phyloP scores from a whole-genome alignment of 768 basidiomycete species.

The Lactifluus subvellereus region DNA sequence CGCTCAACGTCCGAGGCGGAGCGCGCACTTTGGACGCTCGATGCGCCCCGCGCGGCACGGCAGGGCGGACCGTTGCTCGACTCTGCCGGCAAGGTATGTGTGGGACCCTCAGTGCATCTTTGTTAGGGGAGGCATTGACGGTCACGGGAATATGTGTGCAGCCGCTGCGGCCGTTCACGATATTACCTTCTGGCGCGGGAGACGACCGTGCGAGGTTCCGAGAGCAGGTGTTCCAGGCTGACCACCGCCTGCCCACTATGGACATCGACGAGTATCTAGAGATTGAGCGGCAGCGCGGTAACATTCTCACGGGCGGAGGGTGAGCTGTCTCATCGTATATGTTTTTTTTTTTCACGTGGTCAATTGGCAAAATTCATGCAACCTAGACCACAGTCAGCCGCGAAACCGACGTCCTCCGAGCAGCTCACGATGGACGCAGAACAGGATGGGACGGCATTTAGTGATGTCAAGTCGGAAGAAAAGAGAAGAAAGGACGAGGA shows the following conservation, averaged over 20 bases:
- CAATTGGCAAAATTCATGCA: neutral
- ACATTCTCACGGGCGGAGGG: conserved; percentile 86
- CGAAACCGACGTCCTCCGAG: conserved; percentile 66
- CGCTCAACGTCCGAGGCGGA: conserved; percentile 35
- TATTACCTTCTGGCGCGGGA: conserved; percentile 62
- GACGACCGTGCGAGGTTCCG: conserved; percentile 67
- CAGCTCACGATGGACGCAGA: conserved; percentile 75
- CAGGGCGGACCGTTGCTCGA: conserved; percentile 59
- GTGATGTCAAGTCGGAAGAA: conserved; percentile 64
- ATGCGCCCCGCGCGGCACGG: conserved; percentile 37
- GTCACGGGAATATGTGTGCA: conserved; percentile 29
- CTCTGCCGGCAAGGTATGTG: conserved; percentile 62
- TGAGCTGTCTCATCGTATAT: conserved; percentile 34
- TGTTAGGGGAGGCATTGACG: neutral
- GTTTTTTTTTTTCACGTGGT: neutral
- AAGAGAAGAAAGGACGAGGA: conserved; percentile 82
- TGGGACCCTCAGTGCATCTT: conserved; percentile 2
- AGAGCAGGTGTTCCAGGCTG: conserved; percentile 77
- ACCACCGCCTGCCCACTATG: conserved; percentile 89
- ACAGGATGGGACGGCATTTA: conserved; percentile 69
- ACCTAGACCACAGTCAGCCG: conserved; percentile 30
- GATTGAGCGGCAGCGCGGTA: conserved; percentile 77
- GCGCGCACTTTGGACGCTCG: conserved; percentile 68
- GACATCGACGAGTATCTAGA: conserved; percentile 90
- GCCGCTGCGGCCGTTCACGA: conserved; percentile 90